These are phyloP conservation scores for Xylariaceae sp. DNA, from an alignment of 2,329 filamentous ascomycete genomes.

Conservation along the genomic window DNA sequence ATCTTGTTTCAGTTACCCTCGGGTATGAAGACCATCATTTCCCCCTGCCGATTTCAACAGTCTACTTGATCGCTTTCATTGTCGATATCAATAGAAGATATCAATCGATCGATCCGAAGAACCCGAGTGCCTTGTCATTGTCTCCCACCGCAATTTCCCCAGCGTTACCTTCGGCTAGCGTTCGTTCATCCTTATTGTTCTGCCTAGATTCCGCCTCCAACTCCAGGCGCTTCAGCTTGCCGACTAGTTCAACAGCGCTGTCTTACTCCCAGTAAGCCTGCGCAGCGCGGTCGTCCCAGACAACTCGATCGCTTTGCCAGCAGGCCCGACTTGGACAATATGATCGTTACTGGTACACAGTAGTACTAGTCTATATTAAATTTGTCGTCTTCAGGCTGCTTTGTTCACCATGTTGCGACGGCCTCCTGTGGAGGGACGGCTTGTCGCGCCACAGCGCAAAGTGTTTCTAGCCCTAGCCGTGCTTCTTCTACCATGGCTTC, in stretches of 20 bases:
- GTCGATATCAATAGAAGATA: background rate
- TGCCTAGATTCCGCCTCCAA: background rate
- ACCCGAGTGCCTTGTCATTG: background rate
- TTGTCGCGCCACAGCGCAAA: conserved; percentile 48
- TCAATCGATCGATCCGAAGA: background rate
- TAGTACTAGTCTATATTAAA: conserved; percentile 9
- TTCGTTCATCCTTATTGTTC: background rate
- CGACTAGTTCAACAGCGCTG: background rate
- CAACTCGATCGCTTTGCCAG: background rate
- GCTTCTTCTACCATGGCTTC: conserved; percentile 54
- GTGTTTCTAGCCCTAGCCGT: conserved; percentile 56
- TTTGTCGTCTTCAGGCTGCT: conserved; percentile 28
- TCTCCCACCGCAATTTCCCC: background rate
- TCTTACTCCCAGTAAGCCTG: background rate
- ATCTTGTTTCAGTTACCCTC: too few species aligned
- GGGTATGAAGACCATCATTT: too few species aligned
- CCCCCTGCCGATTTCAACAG: too few species aligned
- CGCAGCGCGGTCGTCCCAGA: background rate
- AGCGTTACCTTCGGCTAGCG: background rate
- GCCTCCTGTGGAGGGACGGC: conserved; percentile 61
- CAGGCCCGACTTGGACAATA: conserved; percentile 11
- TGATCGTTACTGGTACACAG: conserved; percentile 14
- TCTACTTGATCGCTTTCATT: background rate
- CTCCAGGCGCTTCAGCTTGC: background rate
- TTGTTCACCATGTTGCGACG: conserved; percentile 61